Evolutionary conservation across 495 filamentous ascomycete species (phyloP).

Genomic region (Talaromyces thailandensis): DNA sequence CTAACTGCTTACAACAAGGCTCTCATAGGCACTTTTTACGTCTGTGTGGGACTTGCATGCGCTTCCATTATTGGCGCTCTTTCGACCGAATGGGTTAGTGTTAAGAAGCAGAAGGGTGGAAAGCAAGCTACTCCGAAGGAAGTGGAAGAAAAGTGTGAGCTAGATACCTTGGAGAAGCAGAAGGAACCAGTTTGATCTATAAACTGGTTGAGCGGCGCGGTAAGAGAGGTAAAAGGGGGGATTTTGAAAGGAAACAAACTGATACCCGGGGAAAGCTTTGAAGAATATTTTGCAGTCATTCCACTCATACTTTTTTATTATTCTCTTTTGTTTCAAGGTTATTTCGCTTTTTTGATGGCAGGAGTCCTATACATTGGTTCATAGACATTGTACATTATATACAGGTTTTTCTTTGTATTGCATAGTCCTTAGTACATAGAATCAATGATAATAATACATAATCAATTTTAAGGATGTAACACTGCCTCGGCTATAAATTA

Average conservation of each 20-base stretch:
- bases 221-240: not conserved
- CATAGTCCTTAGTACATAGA: not conserved
- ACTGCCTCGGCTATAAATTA: not conserved
- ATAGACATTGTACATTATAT: not conserved
- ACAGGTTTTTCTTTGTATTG: not conserved
- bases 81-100: slow-evolving; percentile 60
- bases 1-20: slow-evolving; percentile 54
- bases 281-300: not conserved
- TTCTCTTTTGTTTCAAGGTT: not conserved
- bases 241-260: not conserved
- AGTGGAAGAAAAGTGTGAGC: not conserved
- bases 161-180: not conserved
- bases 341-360: not conserved
- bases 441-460: not conserved
- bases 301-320: not conserved
- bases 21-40: slow-evolving; percentile 49
- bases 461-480: not conserved
- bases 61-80: slow-evolving; percentile 44
- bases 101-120: slow-evolving; percentile 36
- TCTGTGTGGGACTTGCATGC: slow-evolving; percentile 46
- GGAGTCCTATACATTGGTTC: not conserved
- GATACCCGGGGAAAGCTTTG: not conserved
- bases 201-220: not conserved
- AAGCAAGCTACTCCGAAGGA: not conserved
- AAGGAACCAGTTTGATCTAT: not conserved